Evolutionary conservation across 2,329 filamentous ascomycete species (phyloP).

Genomic region (Pseudocercospora pini-densiflorae): DNA sequence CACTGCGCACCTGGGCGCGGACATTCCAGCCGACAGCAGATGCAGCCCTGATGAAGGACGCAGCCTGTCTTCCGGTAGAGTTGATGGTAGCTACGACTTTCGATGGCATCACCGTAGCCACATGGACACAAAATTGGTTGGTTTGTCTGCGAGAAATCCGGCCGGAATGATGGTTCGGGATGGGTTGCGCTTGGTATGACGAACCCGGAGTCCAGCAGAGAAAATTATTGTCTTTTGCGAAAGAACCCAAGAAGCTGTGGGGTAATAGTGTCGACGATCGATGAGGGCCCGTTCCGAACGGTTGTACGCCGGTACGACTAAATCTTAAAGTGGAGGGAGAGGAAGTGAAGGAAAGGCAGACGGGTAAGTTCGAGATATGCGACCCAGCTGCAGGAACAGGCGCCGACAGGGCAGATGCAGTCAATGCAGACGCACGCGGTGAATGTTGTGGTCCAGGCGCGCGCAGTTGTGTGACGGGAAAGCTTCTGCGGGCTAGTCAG

Average conservation of each 20-base stretch:
- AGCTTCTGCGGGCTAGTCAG: background rate
- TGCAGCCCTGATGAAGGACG: slow-evolving; percentile 91
- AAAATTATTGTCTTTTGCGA: slow-evolving; percentile 19
- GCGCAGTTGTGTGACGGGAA: background rate
- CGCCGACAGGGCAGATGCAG: slow-evolving; percentile 6
- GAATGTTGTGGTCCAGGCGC: background rate
- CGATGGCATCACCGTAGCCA: slow-evolving; percentile 38
- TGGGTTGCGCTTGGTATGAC: background rate
- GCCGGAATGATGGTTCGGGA: background rate
- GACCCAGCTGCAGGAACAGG: slow-evolving; percentile 5
- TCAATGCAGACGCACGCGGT: slow-evolving; percentile 5
- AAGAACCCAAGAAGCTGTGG: slow-evolving; percentile 3
- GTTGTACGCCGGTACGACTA: slow-evolving; percentile 7
- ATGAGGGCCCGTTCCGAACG: slow-evolving; percentile 8
- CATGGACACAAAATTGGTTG: slow-evolving; percentile 22
- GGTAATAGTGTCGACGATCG: slow-evolving; percentile 9
- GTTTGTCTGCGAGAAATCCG: background rate
- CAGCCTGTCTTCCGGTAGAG: slow-evolving; percentile 92
- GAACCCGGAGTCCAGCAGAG: background rate
- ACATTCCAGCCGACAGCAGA: slow-evolving; percentile 93
- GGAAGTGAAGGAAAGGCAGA: background rate
- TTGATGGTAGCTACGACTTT: slow-evolving; percentile 96
- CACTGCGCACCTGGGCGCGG: slow-evolving; percentile 85
- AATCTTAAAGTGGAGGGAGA: slow-evolving; percentile 4
- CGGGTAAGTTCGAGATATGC: background rate